A percentile compares a stretch with the other conserved stretches of the same genome.
phyloP scores from a whole-genome alignment of 352 stramenopile genomes.

The Nothophytophthora sp. region DNA sequence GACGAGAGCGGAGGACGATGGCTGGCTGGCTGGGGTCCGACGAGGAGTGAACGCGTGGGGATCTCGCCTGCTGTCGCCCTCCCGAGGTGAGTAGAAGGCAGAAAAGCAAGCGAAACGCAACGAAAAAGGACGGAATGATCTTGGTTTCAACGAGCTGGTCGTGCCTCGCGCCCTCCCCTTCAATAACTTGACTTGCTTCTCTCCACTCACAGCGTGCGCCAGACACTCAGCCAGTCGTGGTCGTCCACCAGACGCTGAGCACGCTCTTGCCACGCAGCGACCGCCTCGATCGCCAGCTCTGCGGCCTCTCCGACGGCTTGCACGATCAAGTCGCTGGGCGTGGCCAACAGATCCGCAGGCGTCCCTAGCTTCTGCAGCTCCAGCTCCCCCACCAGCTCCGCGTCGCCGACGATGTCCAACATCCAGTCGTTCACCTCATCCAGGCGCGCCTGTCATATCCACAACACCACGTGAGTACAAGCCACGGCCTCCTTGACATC shows the following conservation, averaged over 20 bases:
- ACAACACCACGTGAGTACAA: slow-evolving; percentile 5
- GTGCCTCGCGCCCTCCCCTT: no score
- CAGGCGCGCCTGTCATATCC: slow-evolving; percentile 48
- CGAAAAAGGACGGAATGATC: slow-evolving; percentile 27
- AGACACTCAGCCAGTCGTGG: slow-evolving; percentile 72
- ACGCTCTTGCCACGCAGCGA: slow-evolving; percentile 51
- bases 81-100: slow-evolving; percentile 24
- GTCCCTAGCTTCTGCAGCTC: slow-evolving; percentile 84
- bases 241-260: slow-evolving; percentile 40
- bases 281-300: slow-evolving; percentile 30
- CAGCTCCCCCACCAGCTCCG: slow-evolving; percentile 45
- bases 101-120: slow-evolving; percentile 25
- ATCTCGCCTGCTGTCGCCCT: slow-evolving; percentile 6
- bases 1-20: slow-evolving; percentile 1
- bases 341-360: slow-evolving; percentile 70
- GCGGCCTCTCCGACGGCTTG: slow-evolving; percentile 25
- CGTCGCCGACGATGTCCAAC: slow-evolving; percentile 59
- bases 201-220: slow-evolving; percentile 62
- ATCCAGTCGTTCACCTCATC: slow-evolving; percentile 86
- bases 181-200: background rate
- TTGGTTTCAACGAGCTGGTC: slow-evolving; percentile 18
- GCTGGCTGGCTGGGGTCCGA: background rate
- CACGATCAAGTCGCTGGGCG: slow-evolving; percentile 69
- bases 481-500: background rate
- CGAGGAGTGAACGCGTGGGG: slow-evolving; percentile 12